Evolutionary conservation across 75 land plant genomes (phyloP).

Genomic region (Pinus tabuliformis): DNA sequence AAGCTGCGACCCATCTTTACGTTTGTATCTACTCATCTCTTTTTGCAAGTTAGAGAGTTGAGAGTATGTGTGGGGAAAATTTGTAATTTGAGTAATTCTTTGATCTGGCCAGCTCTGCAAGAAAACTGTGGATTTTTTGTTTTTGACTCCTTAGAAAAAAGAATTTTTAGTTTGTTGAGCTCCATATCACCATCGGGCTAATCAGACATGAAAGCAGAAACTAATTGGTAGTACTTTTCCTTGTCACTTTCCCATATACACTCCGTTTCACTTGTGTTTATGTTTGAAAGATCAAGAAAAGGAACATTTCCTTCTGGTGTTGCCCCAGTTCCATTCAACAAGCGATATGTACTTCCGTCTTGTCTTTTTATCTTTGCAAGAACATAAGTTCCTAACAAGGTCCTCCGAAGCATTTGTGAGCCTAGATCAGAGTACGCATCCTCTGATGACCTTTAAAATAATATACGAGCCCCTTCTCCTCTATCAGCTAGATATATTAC

Average conservation of each 20-base stretch:
- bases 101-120: slow-evolving; percentile 79
- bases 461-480: slow-evolving; percentile 45
- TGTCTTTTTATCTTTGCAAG: slow-evolving; percentile 75
- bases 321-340: slow-evolving; percentile 92
- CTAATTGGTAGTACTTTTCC: slow-evolving; percentile 77
- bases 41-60: slow-evolving; percentile 77
- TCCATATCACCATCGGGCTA: slow-evolving; percentile 58
- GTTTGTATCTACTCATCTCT: slow-evolving; percentile 82
- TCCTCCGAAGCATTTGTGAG: slow-evolving; percentile 90
- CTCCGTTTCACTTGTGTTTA: slow-evolving; percentile 81
- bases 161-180: slow-evolving; percentile 58
- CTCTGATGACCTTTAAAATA: slow-evolving; percentile 95
- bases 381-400: slow-evolving; percentile 80
- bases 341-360: slow-evolving; percentile 56
- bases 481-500: slow-evolving; percentile 70
- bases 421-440: slow-evolving; percentile 98
- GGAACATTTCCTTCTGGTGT: slow-evolving; percentile 94
- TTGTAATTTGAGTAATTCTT: slow-evolving; percentile 63
- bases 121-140: slow-evolving; percentile 89
- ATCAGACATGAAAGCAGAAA: slow-evolving; percentile 89
- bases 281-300: slow-evolving; percentile 86
- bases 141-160: slow-evolving; percentile 88
- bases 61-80: slow-evolving; percentile 96
- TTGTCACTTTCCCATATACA: slow-evolving; percentile 95
- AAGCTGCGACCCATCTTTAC: slow-evolving; percentile 92